phyloP scores from a whole-genome alignment of 2,329 filamentous ascomycete species.

The Zymoseptoria ardabiliae region DNA sequence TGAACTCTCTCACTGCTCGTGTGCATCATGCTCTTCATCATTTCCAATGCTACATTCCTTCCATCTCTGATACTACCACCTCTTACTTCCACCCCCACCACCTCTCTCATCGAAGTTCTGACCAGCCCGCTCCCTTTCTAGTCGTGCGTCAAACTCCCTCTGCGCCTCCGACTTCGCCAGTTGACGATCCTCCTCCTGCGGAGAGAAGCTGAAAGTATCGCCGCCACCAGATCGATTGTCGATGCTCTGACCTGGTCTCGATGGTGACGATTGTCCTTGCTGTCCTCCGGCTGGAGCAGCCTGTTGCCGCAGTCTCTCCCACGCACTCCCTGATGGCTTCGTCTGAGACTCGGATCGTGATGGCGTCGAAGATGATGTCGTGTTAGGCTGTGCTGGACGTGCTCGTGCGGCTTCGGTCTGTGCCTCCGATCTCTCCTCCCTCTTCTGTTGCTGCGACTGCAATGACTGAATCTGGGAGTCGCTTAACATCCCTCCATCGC shows the following conservation, averaged over 20 bases:
- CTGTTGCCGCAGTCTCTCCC: constrained; percentile 38
- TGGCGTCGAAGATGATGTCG: not conserved
- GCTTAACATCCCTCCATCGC: constrained; percentile 23
- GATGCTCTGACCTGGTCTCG: constrained; percentile 12
- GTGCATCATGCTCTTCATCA: not conserved
- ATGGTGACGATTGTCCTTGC: constrained; percentile 13
- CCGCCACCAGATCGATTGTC: constrained; percentile 25
- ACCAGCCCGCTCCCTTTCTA: constrained; percentile 44
- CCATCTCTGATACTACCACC: not conserved
- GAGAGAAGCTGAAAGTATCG: constrained; percentile 41
- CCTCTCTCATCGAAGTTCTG: constrained; percentile 32
- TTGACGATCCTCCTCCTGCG: constrained; percentile 37
- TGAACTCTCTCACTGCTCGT: not conserved
- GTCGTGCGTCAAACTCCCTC: constrained; percentile 42
- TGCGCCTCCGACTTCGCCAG: constrained; percentile 41
- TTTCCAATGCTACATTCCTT: not conserved
- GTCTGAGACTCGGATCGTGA: constrained; percentile 1
- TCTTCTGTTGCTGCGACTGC: constrained; percentile 2
- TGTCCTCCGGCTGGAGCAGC: constrained; percentile 16
- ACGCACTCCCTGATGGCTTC: constrained; percentile 31
- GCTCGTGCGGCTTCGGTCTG: constrained; percentile 14
- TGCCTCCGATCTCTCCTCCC: constrained; percentile 33
- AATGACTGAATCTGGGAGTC: constrained; percentile 24
- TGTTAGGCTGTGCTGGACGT: constrained; percentile 12
- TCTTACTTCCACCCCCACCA: not conserved